Percentiles rank a stretch among this genome's conserved stretches.
These are phyloP conservation scores for Metschnikowia orientalis DNA, from an alignment of 805 yeast species.

Conservation along the genomic window DNA sequence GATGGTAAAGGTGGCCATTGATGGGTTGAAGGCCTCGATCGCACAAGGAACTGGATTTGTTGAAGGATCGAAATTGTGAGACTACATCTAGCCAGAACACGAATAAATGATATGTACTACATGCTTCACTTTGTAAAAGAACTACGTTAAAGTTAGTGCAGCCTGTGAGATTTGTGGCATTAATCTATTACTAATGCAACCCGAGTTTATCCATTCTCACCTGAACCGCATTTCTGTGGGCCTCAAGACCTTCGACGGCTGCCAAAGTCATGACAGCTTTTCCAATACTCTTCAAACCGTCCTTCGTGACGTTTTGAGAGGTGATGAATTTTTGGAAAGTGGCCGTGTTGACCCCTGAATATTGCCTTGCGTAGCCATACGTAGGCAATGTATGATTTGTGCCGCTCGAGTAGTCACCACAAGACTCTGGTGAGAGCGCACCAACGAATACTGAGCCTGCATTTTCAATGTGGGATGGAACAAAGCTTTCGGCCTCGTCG, in stretches of 20 bases:
- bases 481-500: conserved; percentile 68
- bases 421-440: conserved; percentile 91
- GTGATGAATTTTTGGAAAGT: conserved; percentile 95
- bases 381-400: conserved; percentile 98
- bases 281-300: conserved; percentile 88
- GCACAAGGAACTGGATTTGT: conserved; percentile 40
- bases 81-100: too few species aligned
- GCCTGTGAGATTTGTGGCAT: background rate
- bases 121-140: too few species aligned
- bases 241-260: conserved; percentile 94
- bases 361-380: conserved; percentile 96
- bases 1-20: conserved; percentile 34
- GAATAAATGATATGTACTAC: too few species aligned
- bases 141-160: background rate
- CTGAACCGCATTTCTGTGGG: conserved; percentile 94
- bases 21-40: conserved; percentile 37
- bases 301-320: conserved; percentile 80
- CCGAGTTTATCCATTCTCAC: conserved; percentile 86
- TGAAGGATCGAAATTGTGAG: conserved; percentile 32
- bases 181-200: conserved; percentile 26
- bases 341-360: conserved; percentile 94
- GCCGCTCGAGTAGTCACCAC: conserved; percentile 98
- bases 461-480: conserved; percentile 67
- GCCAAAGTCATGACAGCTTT: conserved; percentile 95
- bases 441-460: conserved; percentile 99